Conservation (phyloP, 2,329 filamentous ascomycete genomes). For the Aspergillus tamarii region DNA sequence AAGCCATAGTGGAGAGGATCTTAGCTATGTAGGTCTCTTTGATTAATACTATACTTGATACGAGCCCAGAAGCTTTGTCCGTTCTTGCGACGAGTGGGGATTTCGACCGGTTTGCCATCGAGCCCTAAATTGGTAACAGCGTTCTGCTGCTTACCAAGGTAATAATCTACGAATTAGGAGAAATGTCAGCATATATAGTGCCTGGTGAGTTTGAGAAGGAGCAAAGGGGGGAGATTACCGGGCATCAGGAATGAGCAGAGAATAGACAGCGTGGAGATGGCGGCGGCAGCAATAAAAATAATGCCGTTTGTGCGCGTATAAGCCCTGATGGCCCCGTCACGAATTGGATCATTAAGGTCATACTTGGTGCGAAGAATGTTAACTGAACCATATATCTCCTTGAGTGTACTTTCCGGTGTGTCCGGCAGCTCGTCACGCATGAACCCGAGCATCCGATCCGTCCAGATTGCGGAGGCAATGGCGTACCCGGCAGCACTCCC, state of each 20-base stretch:
- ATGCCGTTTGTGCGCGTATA: neutral
- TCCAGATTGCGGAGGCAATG: slow-evolving; percentile 44
- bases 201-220: no score
- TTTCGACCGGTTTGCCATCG: neutral
- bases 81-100: neutral
- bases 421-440: neutral
- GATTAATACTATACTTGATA: neutral
- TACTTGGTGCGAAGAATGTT: neutral
- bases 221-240: neutral
- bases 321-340: neutral
- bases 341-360: neutral
- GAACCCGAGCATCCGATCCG: slow-evolving; percentile 13
- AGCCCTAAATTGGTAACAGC: neutral
- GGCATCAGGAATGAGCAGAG: neutral
- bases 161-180: neutral
- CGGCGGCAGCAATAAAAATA: neutral
- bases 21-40: neutral
- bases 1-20: neutral
- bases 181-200: neutral
- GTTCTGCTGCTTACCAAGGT: neutral
- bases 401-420: neutral
- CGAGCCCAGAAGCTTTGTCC: neutral
- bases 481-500: slow-evolving; percentile 46
- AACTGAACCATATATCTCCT: neutral
- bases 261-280: neutral